Evolutionary conservation across 768 basidiomycete species (phyloP).

Genomic region (Cystofilobasidium ferigula): DNA sequence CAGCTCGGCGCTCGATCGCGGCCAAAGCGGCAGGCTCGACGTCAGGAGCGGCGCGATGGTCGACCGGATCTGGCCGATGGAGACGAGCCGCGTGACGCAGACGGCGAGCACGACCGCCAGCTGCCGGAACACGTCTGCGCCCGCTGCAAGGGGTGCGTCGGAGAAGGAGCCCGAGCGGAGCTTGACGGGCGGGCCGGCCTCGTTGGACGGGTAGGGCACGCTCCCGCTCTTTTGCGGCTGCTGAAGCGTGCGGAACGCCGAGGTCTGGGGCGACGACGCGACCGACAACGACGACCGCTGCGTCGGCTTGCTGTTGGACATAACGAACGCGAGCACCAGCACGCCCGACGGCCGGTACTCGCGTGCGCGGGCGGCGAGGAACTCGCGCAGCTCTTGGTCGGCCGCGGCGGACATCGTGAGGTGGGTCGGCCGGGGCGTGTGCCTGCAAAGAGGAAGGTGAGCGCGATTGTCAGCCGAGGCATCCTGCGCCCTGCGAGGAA

Average conservation of each 20-base stretch:
- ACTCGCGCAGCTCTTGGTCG: constrained; percentile 30
- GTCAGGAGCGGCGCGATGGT: constrained; percentile 31
- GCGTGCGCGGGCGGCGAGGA: constrained; percentile 29
- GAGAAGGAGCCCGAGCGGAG: not conserved
- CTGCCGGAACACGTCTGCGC: constrained; percentile 30
- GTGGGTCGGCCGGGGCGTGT: not conserved
- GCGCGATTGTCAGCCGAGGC: too few species aligned
- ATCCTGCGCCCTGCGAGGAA: constrained; percentile 20
- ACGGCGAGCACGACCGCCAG: constrained; percentile 28
- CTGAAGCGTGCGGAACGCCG: not conserved
- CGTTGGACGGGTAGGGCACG: constrained; percentile 4
- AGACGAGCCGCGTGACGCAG: constrained; percentile 32
- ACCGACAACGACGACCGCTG: constrained; percentile 5
- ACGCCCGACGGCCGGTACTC: constrained; percentile 32
- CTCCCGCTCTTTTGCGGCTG: constrained; percentile 3
- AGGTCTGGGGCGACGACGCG: constrained; percentile 3
- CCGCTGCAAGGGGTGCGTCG: not conserved
- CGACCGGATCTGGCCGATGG: constrained; percentile 30
- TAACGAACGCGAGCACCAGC: constrained; percentile 29
- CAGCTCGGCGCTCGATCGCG: not conserved
- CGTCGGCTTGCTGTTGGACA: constrained; percentile 27
- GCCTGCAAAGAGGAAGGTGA: not conserved
- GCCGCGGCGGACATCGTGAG: constrained; percentile 25
- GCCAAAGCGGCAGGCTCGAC: constrained; percentile 25
- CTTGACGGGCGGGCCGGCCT: not conserved